Evolutionary conservation across 306 rosid species (phyloP), one percentile per base, ranked within the genome.

Genomic region (Cicer yamashitae): DNA sequence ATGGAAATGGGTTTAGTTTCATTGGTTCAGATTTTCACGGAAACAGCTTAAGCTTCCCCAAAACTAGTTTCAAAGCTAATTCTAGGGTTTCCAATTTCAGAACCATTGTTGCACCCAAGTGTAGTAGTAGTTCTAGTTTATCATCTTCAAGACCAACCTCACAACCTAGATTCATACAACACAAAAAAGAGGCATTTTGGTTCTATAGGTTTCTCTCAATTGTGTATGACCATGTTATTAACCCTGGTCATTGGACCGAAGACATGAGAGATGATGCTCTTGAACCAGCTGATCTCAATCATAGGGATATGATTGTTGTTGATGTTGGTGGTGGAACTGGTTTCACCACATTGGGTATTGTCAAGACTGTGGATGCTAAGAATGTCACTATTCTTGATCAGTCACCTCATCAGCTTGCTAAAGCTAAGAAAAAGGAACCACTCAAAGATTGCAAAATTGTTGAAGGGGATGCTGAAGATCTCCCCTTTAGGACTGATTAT

Each of bases 181-280:
- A 94, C 88, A 91, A 94, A 64, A 89, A 94, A 45, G 97, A 94
- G 78, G 98, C 98, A 0, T 94, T 91, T 77, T 94, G 96, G 98
- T 94, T 94, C 80, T 94, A 90, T 61, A 87, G 94, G 83, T 94
- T 94, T 40, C 94, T 94, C 10, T 90, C 97, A 8, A 88, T 94
- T 81, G 97, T 91, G 75, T 94, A 91, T 61, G 97, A 94, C 83
- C 97, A 91, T 73, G 60, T 91, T 34, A 88, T 94, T 48, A 94
- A 94, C 80, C 98, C 98, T 44, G 96, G 96, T 13, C 97, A 91
- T 57, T 94, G 98, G 96, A 91, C 96, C 11, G 98, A 90, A 84
- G 98, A 94, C 66, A 91, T 94, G 97, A 90, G 98, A 72, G 98
- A 94, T 48, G 97, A 94, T 0, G 98, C 97, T 18, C 97, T 94